Evolutionary conservation across 148 eudicot species (phyloP).

Genomic region (Heliamphora exappendiculata): DNA sequence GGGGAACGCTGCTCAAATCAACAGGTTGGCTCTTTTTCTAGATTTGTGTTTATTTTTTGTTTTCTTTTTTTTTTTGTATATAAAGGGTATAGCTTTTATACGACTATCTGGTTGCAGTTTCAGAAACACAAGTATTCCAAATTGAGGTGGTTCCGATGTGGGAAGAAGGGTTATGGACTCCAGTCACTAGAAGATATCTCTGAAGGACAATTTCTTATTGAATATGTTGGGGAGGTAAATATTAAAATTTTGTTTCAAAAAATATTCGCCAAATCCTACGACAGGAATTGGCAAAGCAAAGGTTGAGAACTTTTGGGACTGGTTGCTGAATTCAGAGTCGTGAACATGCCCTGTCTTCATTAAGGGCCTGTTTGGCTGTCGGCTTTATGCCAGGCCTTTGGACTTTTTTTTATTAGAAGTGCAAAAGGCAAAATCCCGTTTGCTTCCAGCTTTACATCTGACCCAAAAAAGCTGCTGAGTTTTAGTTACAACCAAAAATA

Average conservation of each 20-base stretch:
- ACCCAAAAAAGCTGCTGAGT: too few species aligned
- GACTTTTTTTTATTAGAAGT: too few species aligned
- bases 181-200: conserved; percentile 62
- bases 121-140: conserved; percentile 74
- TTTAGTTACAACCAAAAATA: too few species aligned
- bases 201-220: conserved; percentile 83
- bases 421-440: too few species aligned
- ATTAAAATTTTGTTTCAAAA: conserved; percentile 1
- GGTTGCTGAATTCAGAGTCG: conserved; percentile 4
- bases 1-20: conserved; percentile 90
- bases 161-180: conserved; percentile 91
- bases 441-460: too few species aligned
- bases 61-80: conserved; percentile 5
- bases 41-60: background rate
- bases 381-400: too few species aligned
- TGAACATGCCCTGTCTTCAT: background rate
- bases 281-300: background rate
- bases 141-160: conserved; percentile 64
- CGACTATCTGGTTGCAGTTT: conserved; percentile 46
- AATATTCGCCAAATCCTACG: background rate
- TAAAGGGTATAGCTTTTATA: background rate
- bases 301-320: background rate
- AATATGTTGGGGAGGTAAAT: conserved; percentile 96
- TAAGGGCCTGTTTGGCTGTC: too few species aligned
- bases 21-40: conserved; percentile 38